phyloP scores from a whole-genome alignment of 2,329 filamentous ascomycete genomes.

The Ophiobolus disseminans region DNA sequence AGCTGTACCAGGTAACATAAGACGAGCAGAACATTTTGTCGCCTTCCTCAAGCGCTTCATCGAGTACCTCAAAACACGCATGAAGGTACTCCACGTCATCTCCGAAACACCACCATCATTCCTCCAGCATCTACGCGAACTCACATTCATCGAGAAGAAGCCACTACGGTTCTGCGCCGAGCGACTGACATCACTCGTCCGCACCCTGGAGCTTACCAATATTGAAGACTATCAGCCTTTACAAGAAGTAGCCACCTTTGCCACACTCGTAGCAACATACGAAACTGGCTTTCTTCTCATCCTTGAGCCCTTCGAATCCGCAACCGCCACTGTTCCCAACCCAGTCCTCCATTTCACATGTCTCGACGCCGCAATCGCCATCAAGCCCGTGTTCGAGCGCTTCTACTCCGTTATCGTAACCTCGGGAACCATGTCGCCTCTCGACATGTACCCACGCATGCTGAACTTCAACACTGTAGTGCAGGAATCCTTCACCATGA shows the following conservation, averaged over 20 bases:
- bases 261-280: slow-evolving; percentile 93
- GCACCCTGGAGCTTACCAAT: slow-evolving; percentile 93
- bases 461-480: slow-evolving; percentile 90
- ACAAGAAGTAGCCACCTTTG: slow-evolving; percentile 97
- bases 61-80: slow-evolving; percentile 95
- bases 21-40: slow-evolving; percentile 93
- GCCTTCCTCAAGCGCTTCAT: slow-evolving; percentile 95
- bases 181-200: slow-evolving; percentile 88
- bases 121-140: slow-evolving; percentile 87
- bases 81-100: slow-evolving; percentile 98
- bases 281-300: slow-evolving; percentile 96
- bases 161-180: slow-evolving; percentile 94
- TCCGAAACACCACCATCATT: slow-evolving; percentile 97
- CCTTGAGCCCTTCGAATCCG: slow-evolving; percentile 95
- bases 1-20: slow-evolving; percentile 94
- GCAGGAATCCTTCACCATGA: slow-evolving; percentile 98
- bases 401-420: slow-evolving; percentile 99
- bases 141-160: slow-evolving; percentile 98
- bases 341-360: slow-evolving; percentile 97
- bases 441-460: slow-evolving; percentile 99
- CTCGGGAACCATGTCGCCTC: slow-evolving; percentile 92
- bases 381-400: slow-evolving; percentile 95
- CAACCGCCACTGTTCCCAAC: slow-evolving; percentile 93
- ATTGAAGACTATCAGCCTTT: slow-evolving; percentile 98
- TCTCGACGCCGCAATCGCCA: slow-evolving; percentile 95